Evolutionary conservation across 2,329 filamentous ascomycete genomes (phyloP), one percentile per base, ranked within the genome.

Genomic region (Bretziella fagacearum): DNA sequence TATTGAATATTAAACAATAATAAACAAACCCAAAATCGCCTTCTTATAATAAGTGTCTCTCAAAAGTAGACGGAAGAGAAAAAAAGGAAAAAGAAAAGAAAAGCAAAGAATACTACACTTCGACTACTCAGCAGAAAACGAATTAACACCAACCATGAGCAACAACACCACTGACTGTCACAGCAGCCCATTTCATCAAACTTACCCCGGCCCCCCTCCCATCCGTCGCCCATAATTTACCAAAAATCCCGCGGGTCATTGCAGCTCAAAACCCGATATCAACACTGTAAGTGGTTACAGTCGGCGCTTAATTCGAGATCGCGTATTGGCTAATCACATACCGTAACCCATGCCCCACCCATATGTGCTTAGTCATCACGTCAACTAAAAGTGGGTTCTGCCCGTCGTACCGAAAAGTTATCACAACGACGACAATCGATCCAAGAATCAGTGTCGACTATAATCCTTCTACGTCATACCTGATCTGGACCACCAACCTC

Each of bases 251-350:
- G 30, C 48, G 39, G 44, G 18, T 42, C 26, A 40, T 27, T 45
- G 35, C 42, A 49, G 18, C 35, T 39, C 36, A 35, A 45, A 18
- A 33, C 25, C 42, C 10, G 20, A 17, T 6, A 36, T 44, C 10
- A 37, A 45, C 35, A 33, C 41, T 51, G 45, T 51, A 47, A 51
- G 49, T 51, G 45, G 45, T 51, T 41, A 44, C 37, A 30, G 25
- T 29, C 49, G 49, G 49, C 49, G 49, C 49, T 51, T 51, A 51
- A 51, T 26, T 35, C 27, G 36, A 40, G 40, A 37, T 27, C 48
- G 25, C 29, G 23, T 22, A 25, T 23, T 36, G 35, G 20, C 48
- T 45, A 51, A 51, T 51, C 49, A 51, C 40, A 44, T 36, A 39
- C 25, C 22, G 22, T 4, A 5, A 8, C n/a, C 32, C n/a, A 26